phyloP scores from a whole-genome alignment of 2,329 filamentous ascomycete genomes.

The Clarireedia paspali region DNA sequence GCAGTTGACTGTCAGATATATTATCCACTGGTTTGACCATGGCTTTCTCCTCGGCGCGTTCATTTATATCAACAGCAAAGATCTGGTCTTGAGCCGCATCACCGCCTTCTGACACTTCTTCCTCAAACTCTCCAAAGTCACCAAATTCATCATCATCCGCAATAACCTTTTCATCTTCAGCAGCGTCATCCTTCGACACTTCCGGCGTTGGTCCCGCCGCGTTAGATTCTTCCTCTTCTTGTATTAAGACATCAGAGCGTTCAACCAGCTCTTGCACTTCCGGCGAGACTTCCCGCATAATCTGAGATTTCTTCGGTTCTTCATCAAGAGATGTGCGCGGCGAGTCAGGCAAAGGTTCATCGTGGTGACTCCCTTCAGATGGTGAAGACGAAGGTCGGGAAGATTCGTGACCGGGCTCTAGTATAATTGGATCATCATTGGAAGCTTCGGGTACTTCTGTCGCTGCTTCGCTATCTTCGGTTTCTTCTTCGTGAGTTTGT shows the following conservation, averaged over 20 bases:
- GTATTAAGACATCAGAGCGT: constrained; percentile 23
- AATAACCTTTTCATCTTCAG: neutral
- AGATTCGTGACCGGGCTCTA: constrained; percentile 14
- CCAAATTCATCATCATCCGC: constrained; percentile 29
- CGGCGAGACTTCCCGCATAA: constrained; percentile 12
- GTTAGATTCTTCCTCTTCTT: constrained; percentile 10
- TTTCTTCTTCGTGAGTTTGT: neutral
- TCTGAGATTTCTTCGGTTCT: constrained; percentile 18
- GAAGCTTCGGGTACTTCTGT: neutral
- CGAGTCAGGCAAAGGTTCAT: constrained; percentile 23
- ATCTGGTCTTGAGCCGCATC: constrained; percentile 10
- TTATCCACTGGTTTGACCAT: neutral
- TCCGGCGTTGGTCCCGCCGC: too few species aligned
- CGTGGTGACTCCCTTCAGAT: constrained; percentile 25
- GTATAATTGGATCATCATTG: constrained; percentile 7
- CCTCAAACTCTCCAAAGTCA: constrained; percentile 34
- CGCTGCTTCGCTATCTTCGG: neutral
- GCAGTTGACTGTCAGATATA: neutral
- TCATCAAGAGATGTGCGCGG: constrained; percentile 29
- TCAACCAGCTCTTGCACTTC: constrained; percentile 22
- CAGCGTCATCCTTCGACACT: neutral
- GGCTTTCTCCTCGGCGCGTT: neutral
- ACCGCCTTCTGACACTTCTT: constrained; percentile 22
- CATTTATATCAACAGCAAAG: neutral
- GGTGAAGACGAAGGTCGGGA: constrained; percentile 25